Base-by-base conservation (phyloP, 2,329 filamentous ascomycete genomes). In the Colletotrichum sp. region DNA sequence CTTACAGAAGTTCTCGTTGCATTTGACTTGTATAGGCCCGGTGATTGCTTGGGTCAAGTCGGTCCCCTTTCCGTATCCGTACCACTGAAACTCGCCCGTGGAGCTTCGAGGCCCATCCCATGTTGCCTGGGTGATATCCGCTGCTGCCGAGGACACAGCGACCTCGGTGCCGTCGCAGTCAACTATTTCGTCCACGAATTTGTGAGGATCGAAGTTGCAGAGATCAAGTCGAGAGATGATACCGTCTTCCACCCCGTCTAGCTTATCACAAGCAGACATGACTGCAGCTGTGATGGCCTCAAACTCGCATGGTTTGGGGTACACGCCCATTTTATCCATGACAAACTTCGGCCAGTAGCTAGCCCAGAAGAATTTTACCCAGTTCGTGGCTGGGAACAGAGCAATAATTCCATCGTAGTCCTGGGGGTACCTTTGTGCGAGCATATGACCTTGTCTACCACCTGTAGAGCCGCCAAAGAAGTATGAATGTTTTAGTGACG, bases 391-490 rank as follows among this genome's bases (percentile, higher is more conserved):
- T 6, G 85, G 84, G n/a, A 81, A 80, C 4, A 89, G 88, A 4
- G 89, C 90, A 2, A 92, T 81, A 26, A 92, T 86, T 24, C 90
- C 90, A 68, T 93, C 90, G 68, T 91, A 92, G 76, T 92, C 90
- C 0, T 88, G 83, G 0, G 91, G 90, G 76, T 87, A 92, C 16
- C 83, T 79, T 78, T 92, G 87, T 0, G 89, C 87, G 8, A 88
- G 87, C 69, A 89, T 89, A 39, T 91, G 83, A 5, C 90, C 91
- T 83, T 93, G 90, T 0, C 91, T 85, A 1, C 92, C 91, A 8
- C 92, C 92, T 0, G 90, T 88, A 0, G 90, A 92, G 79, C 91
- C 93, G 9, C 91, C 91, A 4, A 88, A 79, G 76, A 89, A 92
- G 81, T 92, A 93, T 3, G 75, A 52, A 1, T 86, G 89, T 71